These are phyloP conservation scores for Adenanthera pavonina DNA, from an alignment of 306 rosid species.

Conservation along the genomic window DNA sequence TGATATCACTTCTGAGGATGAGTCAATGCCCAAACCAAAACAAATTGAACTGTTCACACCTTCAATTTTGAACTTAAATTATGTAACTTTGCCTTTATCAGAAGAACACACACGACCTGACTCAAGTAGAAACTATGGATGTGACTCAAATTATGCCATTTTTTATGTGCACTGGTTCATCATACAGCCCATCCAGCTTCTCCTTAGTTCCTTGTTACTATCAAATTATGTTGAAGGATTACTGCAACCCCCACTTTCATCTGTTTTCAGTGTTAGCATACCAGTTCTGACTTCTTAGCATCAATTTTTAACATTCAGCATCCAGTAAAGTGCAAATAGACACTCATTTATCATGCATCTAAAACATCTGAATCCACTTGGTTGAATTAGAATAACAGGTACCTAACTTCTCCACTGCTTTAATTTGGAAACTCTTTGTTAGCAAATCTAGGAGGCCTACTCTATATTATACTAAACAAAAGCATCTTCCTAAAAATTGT, in stretches of 20 bases:
- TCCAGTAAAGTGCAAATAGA: not conserved
- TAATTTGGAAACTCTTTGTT: constrained; percentile 18
- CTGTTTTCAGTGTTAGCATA: not conserved
- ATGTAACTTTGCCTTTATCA: not conserved
- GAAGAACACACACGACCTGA: not conserved
- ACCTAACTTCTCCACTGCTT: constrained; percentile 2
- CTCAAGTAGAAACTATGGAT: not conserved
- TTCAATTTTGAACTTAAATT: not conserved
- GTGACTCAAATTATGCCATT: not conserved
- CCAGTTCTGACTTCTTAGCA: constrained; percentile 9
- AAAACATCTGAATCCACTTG: constrained; percentile 1
- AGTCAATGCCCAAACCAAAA: not conserved
- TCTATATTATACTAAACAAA: not conserved
- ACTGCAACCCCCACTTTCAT: constrained; percentile 1
- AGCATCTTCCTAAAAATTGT: constrained; percentile 10
- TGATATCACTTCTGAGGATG: not conserved
- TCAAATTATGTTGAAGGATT: constrained; percentile 7
- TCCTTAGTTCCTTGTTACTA: not conserved
- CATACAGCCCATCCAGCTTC: not conserved
- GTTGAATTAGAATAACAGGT: not conserved
- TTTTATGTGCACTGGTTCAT: not conserved
- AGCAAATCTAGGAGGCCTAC: constrained; percentile 20
- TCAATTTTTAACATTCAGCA: constrained; percentile 6
- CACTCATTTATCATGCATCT: constrained; percentile 12
- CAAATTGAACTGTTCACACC: not conserved